phyloP scores from a whole-genome alignment of 495 filamentous ascomycete genomes.

The Sordaria brevicollis region DNA sequence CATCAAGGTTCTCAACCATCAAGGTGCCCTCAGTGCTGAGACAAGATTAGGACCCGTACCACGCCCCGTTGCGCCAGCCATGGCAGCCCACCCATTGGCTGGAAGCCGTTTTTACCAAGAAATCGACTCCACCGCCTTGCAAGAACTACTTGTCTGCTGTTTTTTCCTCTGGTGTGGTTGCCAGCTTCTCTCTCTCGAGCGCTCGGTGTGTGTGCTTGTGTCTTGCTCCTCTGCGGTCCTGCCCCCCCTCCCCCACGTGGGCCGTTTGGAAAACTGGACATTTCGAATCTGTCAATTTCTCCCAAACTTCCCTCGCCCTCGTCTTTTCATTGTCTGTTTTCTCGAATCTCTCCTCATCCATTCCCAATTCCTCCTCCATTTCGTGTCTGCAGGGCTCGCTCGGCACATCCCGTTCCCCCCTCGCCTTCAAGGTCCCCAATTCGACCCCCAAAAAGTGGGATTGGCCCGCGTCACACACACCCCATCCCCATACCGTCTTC shows the following conservation, averaged over 20 bases:
- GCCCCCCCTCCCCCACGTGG: neutral
- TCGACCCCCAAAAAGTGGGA: neutral
- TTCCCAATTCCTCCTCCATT: neutral
- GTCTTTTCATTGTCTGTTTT: neutral
- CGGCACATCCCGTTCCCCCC: neutral
- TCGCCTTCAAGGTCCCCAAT: neutral
- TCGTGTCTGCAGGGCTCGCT: neutral
- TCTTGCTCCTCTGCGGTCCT: neutral
- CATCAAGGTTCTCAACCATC: neutral
- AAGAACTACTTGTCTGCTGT: neutral
- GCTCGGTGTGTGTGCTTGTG: neutral
- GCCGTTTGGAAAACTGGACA: neutral
- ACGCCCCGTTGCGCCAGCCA: neutral
- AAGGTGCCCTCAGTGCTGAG: neutral
- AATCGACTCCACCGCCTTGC: neutral
- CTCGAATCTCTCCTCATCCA: neutral
- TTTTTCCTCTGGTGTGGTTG: neutral
- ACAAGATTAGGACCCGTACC: neutral
- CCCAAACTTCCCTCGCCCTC: neutral
- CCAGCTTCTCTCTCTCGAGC: too few species aligned
- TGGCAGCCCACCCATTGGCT: neutral
- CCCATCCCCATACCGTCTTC: neutral
- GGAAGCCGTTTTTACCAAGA: neutral
- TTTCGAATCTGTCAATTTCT: neutral
- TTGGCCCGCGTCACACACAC: neutral